Percentiles rank a stretch among this genome's conserved stretches.
Evolutionary conservation across 208 protist species (phyloP).

Genomic region (Tritrichomonas foetus): DNA sequence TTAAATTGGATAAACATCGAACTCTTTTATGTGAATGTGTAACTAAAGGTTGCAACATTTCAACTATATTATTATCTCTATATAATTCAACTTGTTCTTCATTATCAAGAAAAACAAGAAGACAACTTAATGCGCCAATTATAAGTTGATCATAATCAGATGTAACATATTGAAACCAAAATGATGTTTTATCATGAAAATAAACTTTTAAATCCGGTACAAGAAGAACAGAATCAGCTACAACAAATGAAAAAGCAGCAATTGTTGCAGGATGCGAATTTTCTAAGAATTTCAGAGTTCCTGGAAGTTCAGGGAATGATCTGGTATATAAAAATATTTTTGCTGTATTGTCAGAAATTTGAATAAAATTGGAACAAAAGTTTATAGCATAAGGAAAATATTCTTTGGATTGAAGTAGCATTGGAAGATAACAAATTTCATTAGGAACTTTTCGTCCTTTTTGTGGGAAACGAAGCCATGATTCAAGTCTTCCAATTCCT

Average conservation of each 20-base stretch:
- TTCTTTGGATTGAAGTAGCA: not conserved
- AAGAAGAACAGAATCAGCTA: not conserved
- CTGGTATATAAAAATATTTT: not conserved
- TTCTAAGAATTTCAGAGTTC: not conserved
- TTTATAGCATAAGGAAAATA: not conserved
- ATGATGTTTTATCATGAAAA: not conserved
- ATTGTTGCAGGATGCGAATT: not conserved
- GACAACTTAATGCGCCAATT: not conserved
- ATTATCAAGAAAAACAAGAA: not conserved
- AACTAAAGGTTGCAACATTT: not conserved
- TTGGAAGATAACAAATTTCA: not conserved
- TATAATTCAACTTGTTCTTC: not conserved
- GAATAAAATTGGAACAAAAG: not conserved
- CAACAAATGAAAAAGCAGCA: constrained; percentile 17
- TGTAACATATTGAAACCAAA: not conserved
- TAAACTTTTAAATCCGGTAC: not conserved
- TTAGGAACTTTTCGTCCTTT: not conserved
- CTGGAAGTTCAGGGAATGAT: not conserved
- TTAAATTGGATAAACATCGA: not conserved
- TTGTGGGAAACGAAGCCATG: not conserved
- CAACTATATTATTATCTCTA: not conserved
- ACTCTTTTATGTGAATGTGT: not conserved
- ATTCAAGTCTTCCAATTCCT: not conserved
- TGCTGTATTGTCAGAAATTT: not conserved
- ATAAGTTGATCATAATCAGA: not conserved